phyloP scores from a whole-genome alignment of 345 rosid genomes.

The Hibiscus mutabilis region DNA sequence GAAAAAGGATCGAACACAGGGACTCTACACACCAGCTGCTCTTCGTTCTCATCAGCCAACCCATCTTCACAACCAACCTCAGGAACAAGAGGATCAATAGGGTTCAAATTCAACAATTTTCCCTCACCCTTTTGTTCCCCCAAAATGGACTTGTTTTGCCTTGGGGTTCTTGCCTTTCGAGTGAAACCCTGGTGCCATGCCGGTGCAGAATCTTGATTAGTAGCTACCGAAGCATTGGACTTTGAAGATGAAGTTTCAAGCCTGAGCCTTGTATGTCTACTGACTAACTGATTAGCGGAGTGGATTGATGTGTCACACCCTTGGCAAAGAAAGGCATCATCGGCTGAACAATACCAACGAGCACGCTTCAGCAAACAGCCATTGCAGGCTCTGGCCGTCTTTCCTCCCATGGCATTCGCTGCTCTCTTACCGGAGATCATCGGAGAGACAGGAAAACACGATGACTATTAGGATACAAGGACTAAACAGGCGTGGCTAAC shows the following conservation, averaged over 20 bases:
- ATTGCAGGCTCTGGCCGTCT: constrained; percentile 38
- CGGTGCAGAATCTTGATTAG: constrained; percentile 12
- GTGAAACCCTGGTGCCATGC: constrained; percentile 55
- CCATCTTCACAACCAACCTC: constrained; percentile 40
- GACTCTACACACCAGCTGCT: constrained; percentile 33
- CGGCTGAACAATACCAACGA: constrained; percentile 54
- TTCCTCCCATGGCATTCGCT: constrained; percentile 13
- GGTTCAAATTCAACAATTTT: constrained; percentile 10
- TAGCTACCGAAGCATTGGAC: not conserved
- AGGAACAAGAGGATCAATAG: constrained; percentile 37
- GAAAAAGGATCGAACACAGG: constrained; percentile 43
- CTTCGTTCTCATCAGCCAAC: constrained; percentile 31
- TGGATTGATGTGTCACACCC: constrained; percentile 57
- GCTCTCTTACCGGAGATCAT: not conserved
- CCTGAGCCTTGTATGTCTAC: constrained; percentile 50
- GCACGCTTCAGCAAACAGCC: constrained; percentile 43
- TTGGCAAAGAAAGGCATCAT: constrained; percentile 72
- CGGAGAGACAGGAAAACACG: not conserved
- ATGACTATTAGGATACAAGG: not conserved
- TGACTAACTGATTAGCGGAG: constrained; percentile 54
- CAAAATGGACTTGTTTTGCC: constrained; percentile 15
- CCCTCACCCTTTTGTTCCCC: constrained; percentile 7
- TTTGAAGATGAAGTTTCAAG: constrained; percentile 29
- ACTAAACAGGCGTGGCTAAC: not conserved
- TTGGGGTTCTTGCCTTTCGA: constrained; percentile 50